These are phyloP conservation scores for Kalmusia sp. DNA, from an alignment of 2,329 filamentous ascomycete species.

Conservation along the genomic window DNA sequence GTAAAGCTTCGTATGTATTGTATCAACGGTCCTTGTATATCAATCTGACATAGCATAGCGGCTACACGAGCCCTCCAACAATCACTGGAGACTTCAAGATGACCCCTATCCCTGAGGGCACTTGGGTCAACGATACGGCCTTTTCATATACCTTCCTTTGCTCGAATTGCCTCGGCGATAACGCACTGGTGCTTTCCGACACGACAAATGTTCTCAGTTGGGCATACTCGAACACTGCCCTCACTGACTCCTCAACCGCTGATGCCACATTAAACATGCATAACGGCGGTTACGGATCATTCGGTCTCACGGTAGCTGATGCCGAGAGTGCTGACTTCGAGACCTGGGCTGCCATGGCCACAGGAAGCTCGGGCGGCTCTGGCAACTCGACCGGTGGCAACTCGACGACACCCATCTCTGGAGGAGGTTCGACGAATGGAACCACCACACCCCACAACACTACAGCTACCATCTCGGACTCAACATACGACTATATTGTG, in stretches of 20 bases:
- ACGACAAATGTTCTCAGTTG: slow-evolving; percentile 39
- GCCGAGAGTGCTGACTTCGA: slow-evolving; percentile 41
- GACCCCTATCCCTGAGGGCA: slow-evolving; percentile 58
- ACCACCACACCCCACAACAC: slow-evolving; percentile 26
- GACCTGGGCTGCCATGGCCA: slow-evolving; percentile 44
- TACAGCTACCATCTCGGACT: slow-evolving; percentile 47
- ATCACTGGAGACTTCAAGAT: slow-evolving; percentile 52
- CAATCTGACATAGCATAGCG: too few relatives aligned
- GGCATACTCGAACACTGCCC: slow-evolving; percentile 34
- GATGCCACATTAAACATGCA: slow-evolving; percentile 38
- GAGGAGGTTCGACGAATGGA: slow-evolving; percentile 29
- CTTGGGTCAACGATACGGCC: slow-evolving; percentile 61
- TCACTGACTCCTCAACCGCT: slow-evolving; percentile 32
- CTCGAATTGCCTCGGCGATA: slow-evolving; percentile 42
- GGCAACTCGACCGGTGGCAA: slow-evolving; percentile 25
- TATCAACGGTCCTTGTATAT: neutral
- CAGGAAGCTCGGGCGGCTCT: slow-evolving; percentile 18
- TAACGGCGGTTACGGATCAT: slow-evolving; percentile 40
- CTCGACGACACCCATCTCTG: slow-evolving; percentile 33
- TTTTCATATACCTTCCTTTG: slow-evolving; percentile 65
- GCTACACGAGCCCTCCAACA: slow-evolving; percentile 58
- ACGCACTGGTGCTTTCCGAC: slow-evolving; percentile 34
- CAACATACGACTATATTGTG: slow-evolving; percentile 67
- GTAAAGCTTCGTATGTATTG: slow-evolving; percentile 42
- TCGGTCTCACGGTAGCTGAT: slow-evolving; percentile 36